Base-by-base conservation (phyloP, 2,329 filamentous ascomycete species). In the Fusarium pilosicola region DNA sequence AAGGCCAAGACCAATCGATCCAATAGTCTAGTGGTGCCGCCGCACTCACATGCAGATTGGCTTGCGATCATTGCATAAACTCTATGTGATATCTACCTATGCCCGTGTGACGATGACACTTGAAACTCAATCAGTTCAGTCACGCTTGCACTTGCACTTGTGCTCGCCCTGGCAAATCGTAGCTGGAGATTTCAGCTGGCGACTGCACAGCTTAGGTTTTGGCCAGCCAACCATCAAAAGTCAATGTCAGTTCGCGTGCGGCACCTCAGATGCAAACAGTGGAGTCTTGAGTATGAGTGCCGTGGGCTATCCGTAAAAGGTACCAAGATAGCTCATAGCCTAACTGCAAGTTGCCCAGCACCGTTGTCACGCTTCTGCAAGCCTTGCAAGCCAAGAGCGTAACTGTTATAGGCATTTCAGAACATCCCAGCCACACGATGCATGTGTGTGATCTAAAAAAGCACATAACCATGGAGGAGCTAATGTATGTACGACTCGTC, bases 351-450 rank as follows among this genome's bases (percentile, higher is more conserved):
- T 17, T 62, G 41, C 51, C 26, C 34, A 36, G 28, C 59, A 62
- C 60, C 60, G 59, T 73, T 73, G 32, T 22, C 48, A 41, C 65
- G 34, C 65, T 64, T 69, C 59, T 73, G 60, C 70, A 73, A 66
- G 70, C 60, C 70, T 51, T 55, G 65, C 26, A 46, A 55, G 60
- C 48, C 45, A 45, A 12, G 45, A 32, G 26, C 22, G n/a, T 49
- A 62, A 67, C 60, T 46, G 30, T 56, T 46, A 17, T 58, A 62
- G 51, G 49, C 49, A 58, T 41, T 41, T 45, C 62, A 51, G 15
- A 54, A 45, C 41, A 42, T 36, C 62, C 58, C 11, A 45, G 26
- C 42, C 41, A 48, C 22, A 42, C 17, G 15, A 49, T 9, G 45
- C 17, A 26, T 26, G 24, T 14, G 28, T 38, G 65, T 52, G 56